These are phyloP conservation scores for Auriscalpium microsporum DNA, from an alignment of 768 basidiomycete genomes.

Conservation along the genomic window DNA sequence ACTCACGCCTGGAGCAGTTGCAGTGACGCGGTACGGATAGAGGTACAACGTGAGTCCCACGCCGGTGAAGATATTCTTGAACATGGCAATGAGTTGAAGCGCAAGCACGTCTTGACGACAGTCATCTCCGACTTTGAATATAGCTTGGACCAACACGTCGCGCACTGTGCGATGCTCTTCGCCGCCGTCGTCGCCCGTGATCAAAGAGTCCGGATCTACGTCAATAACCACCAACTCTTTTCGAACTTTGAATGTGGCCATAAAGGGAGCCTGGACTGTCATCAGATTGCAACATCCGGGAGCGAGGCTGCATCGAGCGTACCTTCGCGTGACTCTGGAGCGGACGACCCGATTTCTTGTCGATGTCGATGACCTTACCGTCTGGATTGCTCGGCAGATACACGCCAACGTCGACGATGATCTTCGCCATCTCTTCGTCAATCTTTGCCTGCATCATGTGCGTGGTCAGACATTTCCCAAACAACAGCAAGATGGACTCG, in stretches of 20 bases:
- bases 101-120: conserved; percentile 98
- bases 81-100: conserved; percentile 96
- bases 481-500: conserved; percentile 17
- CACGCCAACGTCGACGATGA: conserved; percentile 87
- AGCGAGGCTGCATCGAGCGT: conserved; percentile 1
- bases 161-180: conserved; percentile 39
- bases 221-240: conserved; percentile 69
- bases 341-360: conserved; percentile 92
- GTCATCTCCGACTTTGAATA: conserved; percentile 99
- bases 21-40: conserved; percentile 94
- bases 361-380: conserved; percentile 92
- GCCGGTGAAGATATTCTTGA: conserved; percentile 92
- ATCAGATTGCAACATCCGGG: neutral
- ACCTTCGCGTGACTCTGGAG: conserved; percentile 98
- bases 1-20: conserved; percentile 89
- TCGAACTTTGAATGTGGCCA: conserved; percentile 98
- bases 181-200: conserved; percentile 53
- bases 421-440: conserved; percentile 98
- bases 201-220: conserved; percentile 64
- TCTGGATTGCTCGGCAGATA: conserved; percentile 98
- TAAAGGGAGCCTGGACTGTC: conserved; percentile 83
- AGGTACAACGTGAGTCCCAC: conserved; percentile 87
- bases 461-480: too few species aligned
- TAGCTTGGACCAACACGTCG: conserved; percentile 93
- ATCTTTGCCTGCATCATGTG: conserved; percentile 72